These are phyloP conservation scores for Reutealis trisperma DNA, from an alignment of 345 rosid genomes.

Conservation along the genomic window DNA sequence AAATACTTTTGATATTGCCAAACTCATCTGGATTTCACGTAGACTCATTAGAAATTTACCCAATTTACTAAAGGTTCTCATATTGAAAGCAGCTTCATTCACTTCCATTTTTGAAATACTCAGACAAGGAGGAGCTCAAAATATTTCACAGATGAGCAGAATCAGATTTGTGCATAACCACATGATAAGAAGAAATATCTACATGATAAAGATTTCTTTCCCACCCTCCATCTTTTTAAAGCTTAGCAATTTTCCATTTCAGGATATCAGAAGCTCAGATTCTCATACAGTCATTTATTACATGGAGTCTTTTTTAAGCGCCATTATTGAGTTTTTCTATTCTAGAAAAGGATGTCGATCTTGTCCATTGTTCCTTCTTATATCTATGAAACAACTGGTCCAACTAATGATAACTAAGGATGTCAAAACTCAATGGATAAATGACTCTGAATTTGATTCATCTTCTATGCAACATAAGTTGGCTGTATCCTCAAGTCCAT, in stretches of 20 bases:
- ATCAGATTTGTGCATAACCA: neutral
- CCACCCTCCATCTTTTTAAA: neutral
- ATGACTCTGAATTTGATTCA: neutral
- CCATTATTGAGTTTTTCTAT: neutral
- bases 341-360: conserved; percentile 2
- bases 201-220: neutral
- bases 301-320: neutral
- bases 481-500: neutral
- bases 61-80: neutral
- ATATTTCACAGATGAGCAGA: neutral
- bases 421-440: neutral
- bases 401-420: neutral
- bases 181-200: neutral
- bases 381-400: neutral
- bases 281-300: neutral
- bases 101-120: too few relatives aligned
- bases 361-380: neutral
- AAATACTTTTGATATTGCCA: too few relatives aligned
- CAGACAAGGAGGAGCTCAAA: too few relatives aligned
- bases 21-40: neutral
- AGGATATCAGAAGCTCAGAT: neutral
- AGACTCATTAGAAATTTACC: neutral
- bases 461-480: neutral
- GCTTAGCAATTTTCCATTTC: neutral
- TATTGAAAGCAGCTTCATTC: too few relatives aligned